phyloP scores from a whole-genome alignment of 768 basidiomycete species.

The Tylopilus sp. region DNA sequence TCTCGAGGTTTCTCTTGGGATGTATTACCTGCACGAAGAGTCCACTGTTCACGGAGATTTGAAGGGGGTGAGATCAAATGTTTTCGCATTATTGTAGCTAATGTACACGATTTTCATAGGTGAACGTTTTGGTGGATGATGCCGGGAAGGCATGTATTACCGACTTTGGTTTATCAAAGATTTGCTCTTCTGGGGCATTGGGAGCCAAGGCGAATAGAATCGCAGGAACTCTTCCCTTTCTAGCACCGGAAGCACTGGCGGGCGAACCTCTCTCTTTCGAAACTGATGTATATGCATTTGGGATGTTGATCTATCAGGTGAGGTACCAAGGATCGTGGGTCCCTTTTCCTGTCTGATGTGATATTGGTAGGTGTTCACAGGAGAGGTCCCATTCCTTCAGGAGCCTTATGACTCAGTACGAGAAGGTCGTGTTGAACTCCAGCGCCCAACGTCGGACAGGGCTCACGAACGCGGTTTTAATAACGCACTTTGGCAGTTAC shows the following conservation, averaged over 20 bases:
- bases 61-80: conserved; percentile 19
- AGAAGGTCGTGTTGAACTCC: neutral
- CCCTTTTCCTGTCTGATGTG: neutral
- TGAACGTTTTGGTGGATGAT: conserved; percentile 34
- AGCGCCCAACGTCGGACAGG: neutral
- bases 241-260: conserved; percentile 28
- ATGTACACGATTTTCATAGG: conserved; percentile 10
- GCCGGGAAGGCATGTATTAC: conserved; percentile 28
- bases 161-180: conserved; percentile 34
- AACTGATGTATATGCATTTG: conserved; percentile 32
- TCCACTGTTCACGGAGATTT: conserved; percentile 29
- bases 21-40: conserved; percentile 15
- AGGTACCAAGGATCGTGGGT: neutral
- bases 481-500: conserved; percentile 2
- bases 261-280: conserved; percentile 12
- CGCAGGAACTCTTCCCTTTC: conserved; percentile 30
- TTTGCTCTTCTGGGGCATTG: conserved; percentile 14
- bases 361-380: conserved; percentile 5
- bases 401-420: neutral
- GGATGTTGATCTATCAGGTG: conserved; percentile 31
- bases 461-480: conserved; percentile 2
- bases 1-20: conserved; percentile 11
- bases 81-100: neutral
- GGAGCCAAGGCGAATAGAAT: conserved; percentile 16
- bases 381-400: conserved; percentile 2